These are phyloP conservation scores for Aspergillus sp. DNA, from an alignment of 2,329 filamentous ascomycete species.

Conservation along the genomic window DNA sequence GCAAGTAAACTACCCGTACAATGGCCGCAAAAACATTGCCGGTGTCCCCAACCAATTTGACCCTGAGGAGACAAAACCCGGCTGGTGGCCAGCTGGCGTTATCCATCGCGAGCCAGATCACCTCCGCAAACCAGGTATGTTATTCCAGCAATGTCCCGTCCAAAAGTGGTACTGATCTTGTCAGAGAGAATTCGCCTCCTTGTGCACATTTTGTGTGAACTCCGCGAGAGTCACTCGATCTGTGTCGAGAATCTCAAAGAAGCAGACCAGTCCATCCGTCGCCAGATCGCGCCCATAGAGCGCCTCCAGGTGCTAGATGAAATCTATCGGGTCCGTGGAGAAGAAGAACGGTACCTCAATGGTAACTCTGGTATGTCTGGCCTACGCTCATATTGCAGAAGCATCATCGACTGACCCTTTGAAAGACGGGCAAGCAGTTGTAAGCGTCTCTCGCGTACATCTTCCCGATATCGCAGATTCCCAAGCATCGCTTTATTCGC, in stretches of 20 bases:
- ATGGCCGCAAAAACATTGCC: slow-evolving; percentile 31
- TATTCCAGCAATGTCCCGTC: neutral
- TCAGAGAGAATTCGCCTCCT: slow-evolving; percentile 31
- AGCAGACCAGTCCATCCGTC: slow-evolving; percentile 34
- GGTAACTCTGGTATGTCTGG: slow-evolving; percentile 27
- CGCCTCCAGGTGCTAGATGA: slow-evolving; percentile 33
- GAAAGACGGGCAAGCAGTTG: slow-evolving; percentile 25
- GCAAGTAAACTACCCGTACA: slow-evolving; percentile 38
- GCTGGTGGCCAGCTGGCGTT: slow-evolving; percentile 35
- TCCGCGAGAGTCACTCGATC: slow-evolving; percentile 33
- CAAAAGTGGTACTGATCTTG: neutral
- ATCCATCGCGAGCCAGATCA: slow-evolving; percentile 36
- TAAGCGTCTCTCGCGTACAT: slow-evolving; percentile 28
- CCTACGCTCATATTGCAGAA: neutral
- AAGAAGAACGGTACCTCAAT: slow-evolving; percentile 32
- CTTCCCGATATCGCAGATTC: slow-evolving; percentile 26
- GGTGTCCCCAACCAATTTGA: slow-evolving; percentile 32
- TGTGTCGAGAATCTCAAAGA: slow-evolving; percentile 34
- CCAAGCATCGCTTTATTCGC: slow-evolving; percentile 16
- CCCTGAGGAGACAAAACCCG: slow-evolving; percentile 35
- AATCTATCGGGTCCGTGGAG: slow-evolving; percentile 34
- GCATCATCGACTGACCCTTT: neutral
- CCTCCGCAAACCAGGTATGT: slow-evolving; percentile 31
- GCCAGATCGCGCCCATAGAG: slow-evolving; percentile 30
- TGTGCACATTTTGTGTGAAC: slow-evolving; percentile 35